A percentile compares a stretch with the other conserved stretches of the same genome.
phyloP scores from a whole-genome alignment of 2,329 filamentous ascomycete genomes.

The Pseudomassariella vexata region DNA sequence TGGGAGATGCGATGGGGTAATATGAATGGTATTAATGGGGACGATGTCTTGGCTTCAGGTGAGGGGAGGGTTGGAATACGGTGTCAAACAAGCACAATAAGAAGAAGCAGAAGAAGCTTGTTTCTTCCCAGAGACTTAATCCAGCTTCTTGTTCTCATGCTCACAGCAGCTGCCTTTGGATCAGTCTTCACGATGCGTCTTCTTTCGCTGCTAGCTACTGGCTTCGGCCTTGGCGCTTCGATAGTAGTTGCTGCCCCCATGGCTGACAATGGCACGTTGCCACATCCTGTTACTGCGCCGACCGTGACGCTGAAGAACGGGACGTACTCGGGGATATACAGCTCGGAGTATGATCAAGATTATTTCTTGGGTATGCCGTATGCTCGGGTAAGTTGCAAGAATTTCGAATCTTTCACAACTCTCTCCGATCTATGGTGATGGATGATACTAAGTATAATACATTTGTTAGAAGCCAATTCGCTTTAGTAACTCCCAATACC shows the following conservation, averaged over 20 bases:
- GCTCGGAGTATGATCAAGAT: slow-evolving; percentile 34
- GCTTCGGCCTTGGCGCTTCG: slow-evolving; percentile 5
- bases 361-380: slow-evolving; percentile 46
- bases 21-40: too few species aligned
- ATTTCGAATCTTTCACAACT: too few species aligned
- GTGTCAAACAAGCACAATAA: too few species aligned
- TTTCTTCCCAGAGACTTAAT: too few species aligned
- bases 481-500: slow-evolving; percentile 36
- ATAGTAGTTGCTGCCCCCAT: slow-evolving; percentile 7
- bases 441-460: slow-evolving; percentile 32
- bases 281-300: slow-evolving; percentile 3
- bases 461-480: slow-evolving; percentile 23
- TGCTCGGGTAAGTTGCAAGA: slow-evolving; percentile 40
- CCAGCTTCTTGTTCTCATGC: not conserved
- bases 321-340: slow-evolving; percentile 33
- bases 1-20: too few species aligned
- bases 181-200: slow-evolving; percentile 4
- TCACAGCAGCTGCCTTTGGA: not conserved
- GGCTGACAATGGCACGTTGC: slow-evolving; percentile 1
- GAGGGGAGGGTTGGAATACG: too few species aligned
- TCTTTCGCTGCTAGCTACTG: slow-evolving; percentile 7
- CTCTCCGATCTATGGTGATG: too few species aligned
- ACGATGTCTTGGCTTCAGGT: too few species aligned
- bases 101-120: too few species aligned
- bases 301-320: slow-evolving; percentile 33